phyloP scores from a whole-genome alignment of 768 basidiomycete genomes.

The Russula emetica region DNA sequence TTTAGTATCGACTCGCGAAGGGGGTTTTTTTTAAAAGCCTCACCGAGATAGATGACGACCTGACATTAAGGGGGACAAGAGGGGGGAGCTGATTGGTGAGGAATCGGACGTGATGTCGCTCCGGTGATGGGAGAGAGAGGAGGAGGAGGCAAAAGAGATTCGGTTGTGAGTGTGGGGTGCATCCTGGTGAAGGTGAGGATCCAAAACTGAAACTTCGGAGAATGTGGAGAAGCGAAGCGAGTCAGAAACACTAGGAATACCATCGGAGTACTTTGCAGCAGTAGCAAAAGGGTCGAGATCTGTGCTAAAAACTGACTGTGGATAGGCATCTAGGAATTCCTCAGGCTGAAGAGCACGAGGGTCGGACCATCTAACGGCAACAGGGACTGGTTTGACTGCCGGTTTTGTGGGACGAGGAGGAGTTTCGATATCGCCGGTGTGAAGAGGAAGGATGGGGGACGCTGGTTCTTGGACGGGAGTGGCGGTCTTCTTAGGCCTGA shows the following conservation, averaged over 20 bases:
- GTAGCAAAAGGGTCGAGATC: slow-evolving; percentile 65
- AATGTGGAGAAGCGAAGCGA: slow-evolving; percentile 48
- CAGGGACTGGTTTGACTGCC: slow-evolving; percentile 53
- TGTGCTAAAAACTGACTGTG: slow-evolving; percentile 55
- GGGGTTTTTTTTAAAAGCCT: not conserved
- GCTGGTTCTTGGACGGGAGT: slow-evolving; percentile 52
- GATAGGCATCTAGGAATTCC: slow-evolving; percentile 31
- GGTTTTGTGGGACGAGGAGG: slow-evolving; percentile 34
- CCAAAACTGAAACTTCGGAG: slow-evolving; percentile 48
- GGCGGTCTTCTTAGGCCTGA: slow-evolving; percentile 58
- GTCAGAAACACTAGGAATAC: slow-evolving; percentile 40
- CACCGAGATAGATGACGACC: slow-evolving; percentile 24
- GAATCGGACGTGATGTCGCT: slow-evolving; percentile 26
- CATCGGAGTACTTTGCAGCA: slow-evolving; percentile 43
- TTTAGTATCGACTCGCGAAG: not conserved
- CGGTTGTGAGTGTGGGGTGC: slow-evolving; percentile 41
- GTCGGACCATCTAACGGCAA: slow-evolving; percentile 52
- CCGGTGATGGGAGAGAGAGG: slow-evolving; percentile 46
- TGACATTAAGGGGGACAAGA: slow-evolving; percentile 14
- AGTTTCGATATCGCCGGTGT: slow-evolving; percentile 26
- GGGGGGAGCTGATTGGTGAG: slow-evolving; percentile 19
- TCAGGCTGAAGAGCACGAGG: slow-evolving; percentile 54
- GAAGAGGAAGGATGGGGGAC: slow-evolving; percentile 28
- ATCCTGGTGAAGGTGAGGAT: slow-evolving; percentile 40
- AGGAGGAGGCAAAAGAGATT: slow-evolving; percentile 55